Base-by-base conservation (phyloP, 2,329 filamentous ascomycete species). In the Thielaviopsis musarum region DNA sequence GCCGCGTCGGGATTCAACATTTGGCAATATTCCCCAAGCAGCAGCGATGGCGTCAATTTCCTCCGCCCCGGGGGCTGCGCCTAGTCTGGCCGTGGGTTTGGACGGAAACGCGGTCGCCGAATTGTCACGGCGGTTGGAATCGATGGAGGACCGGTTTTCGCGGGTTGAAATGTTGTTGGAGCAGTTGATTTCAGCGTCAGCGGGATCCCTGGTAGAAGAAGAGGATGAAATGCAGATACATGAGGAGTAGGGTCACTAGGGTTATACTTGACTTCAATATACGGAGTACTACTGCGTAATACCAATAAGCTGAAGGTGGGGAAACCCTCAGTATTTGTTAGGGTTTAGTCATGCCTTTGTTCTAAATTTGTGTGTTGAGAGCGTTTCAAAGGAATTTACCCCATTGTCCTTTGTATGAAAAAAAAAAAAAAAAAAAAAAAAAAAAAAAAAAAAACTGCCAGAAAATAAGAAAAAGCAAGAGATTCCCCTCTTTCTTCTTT, bases 1-100 rank as follows among this genome's bases (percentile, higher is more conserved):
- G 15, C 72, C 72, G 54, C 73, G 79, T 41, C 72, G 79, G 54
- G 79, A 82, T 68, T 82, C 79, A 48, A 79, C 81, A 62, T 81
- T 79, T 61, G 78, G 77, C 0, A 74, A 75, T 0, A 69, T 81
- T 15, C 67, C 71, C 38, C 73, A 51, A 48, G 41, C 28, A 9
- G n/a, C 24, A 52, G 30, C 30, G 30, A 12, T 34, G 30, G 30
- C 22, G 12, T 49, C 56, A 5, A 53, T 52, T 24, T 9, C 28
- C 30, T 24, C 24, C 17, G 22, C 52, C n/a, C 24, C 30, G n/a
- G 48, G 54, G 3, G 54, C 56, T n/a, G 49, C 75, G 30, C 30
- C 30, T 2, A 7, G 30, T 15, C 26, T 56, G 28, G 57, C 59
- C 45, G 52, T 54, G 26, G 41, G 58, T 24, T 48, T 52, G 21